phyloP scores from a whole-genome alignment of 2,329 filamentous ascomycete genomes.

The Ophiostoma piceae region DNA sequence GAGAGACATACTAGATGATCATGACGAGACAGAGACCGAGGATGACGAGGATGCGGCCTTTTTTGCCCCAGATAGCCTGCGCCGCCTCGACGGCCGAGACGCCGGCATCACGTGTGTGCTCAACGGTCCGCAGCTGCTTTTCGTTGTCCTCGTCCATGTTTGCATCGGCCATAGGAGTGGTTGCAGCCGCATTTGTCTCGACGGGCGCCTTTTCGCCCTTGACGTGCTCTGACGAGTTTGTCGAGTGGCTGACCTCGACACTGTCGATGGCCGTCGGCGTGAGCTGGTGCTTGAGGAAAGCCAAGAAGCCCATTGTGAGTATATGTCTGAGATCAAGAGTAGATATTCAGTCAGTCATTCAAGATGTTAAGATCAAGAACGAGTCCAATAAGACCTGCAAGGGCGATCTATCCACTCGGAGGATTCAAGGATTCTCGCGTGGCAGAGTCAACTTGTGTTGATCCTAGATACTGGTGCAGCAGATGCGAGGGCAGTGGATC shows the following conservation, averaged over 20 bases:
- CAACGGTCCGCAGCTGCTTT: neutral
- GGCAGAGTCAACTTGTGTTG: neutral
- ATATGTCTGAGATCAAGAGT: too few relatives aligned
- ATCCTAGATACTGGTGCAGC: neutral
- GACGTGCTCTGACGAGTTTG: neutral
- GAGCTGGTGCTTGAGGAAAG: neutral
- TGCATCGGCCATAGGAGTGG: neutral
- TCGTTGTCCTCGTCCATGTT: neutral
- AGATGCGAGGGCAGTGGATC: neutral
- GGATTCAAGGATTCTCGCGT: neutral
- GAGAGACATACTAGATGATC: conserved; percentile 5
- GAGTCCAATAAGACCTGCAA: neutral
- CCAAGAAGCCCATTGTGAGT: conserved; percentile 2
- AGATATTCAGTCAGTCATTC: too few relatives aligned
- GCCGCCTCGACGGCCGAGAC: conserved; percentile 6
- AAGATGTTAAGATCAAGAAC: too few relatives aligned
- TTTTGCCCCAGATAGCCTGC: conserved; percentile 12
- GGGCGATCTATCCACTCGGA: neutral
- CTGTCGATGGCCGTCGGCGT: conserved; percentile 1
- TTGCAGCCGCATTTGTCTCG: neutral
- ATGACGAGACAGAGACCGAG: conserved; percentile 14
- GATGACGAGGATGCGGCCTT: conserved; percentile 13
- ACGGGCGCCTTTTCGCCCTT: neutral
- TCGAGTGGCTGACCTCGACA: neutral
- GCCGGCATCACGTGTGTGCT: neutral